phyloP scores from a whole-genome alignment of 257 asterid genomes.

The Scutellaria minor region DNA sequence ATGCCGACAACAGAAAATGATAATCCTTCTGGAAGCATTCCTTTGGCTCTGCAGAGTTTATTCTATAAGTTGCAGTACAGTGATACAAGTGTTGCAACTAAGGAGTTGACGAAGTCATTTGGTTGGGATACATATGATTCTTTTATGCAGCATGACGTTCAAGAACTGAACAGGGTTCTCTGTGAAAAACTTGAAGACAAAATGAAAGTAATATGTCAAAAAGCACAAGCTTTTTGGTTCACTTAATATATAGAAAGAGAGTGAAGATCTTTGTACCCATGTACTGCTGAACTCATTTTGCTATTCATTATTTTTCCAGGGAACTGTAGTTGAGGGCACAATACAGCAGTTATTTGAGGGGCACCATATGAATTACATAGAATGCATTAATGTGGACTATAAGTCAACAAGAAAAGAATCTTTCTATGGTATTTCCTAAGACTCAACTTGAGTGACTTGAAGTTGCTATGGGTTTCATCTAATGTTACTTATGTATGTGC shows the following conservation, averaged over 20 bases:
- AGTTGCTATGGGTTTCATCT: conserved; percentile 25
- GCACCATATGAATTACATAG: conserved; percentile 86
- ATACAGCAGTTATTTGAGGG: conserved; percentile 88
- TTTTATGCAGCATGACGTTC: conserved; percentile 89
- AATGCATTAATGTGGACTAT: conserved; percentile 81
- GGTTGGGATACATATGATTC: conserved; percentile 90
- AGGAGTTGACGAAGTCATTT: conserved; percentile 84
- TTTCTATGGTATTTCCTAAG: conserved; percentile 60
- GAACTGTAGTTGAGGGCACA: conserved; percentile 89
- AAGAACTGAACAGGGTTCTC: conserved; percentile 84
- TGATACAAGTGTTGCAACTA: conserved; percentile 82
- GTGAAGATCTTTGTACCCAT: conserved; percentile 12
- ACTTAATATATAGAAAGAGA: conserved; percentile 25
- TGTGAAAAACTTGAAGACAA: conserved; percentile 91
- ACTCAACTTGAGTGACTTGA: conserved; percentile 29
- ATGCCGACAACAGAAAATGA: conserved; percentile 91
- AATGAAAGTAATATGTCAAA: conserved; percentile 64
- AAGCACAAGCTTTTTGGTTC: conserved; percentile 22
- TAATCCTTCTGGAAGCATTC: conserved; percentile 81
- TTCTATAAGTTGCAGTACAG: conserved; percentile 85
- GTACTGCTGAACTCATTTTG: conserved; percentile 22
- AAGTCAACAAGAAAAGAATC: conserved; percentile 90
- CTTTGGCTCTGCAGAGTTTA: conserved; percentile 83
- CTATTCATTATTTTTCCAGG: conserved; percentile 46
- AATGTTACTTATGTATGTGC: conserved; percentile 29